phyloP scores from a whole-genome alignment of 805 yeast genomes.

The Starmerella asiatica region DNA sequence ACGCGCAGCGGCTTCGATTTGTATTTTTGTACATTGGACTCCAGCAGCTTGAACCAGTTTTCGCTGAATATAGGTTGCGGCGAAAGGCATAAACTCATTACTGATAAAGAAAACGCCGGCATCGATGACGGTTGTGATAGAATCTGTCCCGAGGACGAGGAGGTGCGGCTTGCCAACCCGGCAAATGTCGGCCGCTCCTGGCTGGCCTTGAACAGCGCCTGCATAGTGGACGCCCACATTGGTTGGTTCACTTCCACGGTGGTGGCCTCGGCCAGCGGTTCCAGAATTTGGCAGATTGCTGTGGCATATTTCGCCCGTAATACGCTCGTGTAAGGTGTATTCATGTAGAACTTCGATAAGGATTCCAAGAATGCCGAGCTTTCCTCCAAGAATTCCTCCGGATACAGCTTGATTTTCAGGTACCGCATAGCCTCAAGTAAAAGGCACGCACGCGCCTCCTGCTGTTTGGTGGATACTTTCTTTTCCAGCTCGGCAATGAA shows the following conservation, averaged over 20 bases:
- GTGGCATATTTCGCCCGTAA: slow-evolving; percentile 72
- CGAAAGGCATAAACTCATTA: slow-evolving; percentile 66
- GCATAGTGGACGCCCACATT: slow-evolving; percentile 76
- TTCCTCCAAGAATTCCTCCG: slow-evolving; percentile 83
- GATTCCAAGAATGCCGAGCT: slow-evolving; percentile 82
- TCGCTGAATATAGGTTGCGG: slow-evolving; percentile 60
- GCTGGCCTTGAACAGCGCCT: slow-evolving; percentile 35
- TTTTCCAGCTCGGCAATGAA: slow-evolving; percentile 88
- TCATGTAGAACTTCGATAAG: slow-evolving; percentile 64
- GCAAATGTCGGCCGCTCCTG: slow-evolving; percentile 5
- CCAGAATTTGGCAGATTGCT: slow-evolving; percentile 56
- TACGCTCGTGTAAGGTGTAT: slow-evolving; percentile 42
- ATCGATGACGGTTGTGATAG: slow-evolving; percentile 1
- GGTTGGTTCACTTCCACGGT: slow-evolving; percentile 97
- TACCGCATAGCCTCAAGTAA: slow-evolving; percentile 88
- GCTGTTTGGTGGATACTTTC: slow-evolving; percentile 41
- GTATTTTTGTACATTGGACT: slow-evolving; percentile 44
- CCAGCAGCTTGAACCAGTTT: slow-evolving; percentile 60
- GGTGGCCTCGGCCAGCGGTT: slow-evolving; percentile 70
- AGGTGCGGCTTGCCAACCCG: slow-evolving; percentile 8
- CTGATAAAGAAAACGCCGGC: slow-evolving; percentile 45
- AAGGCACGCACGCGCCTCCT: slow-evolving; percentile 52
- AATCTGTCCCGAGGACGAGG: slow-evolving; percentile 1
- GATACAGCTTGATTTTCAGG: slow-evolving; percentile 62
- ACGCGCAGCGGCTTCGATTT: slow-evolving; percentile 43